Evolutionary conservation across 2,329 filamentous ascomycete species (phyloP).

Genomic region (Cordyceps farinosa): DNA sequence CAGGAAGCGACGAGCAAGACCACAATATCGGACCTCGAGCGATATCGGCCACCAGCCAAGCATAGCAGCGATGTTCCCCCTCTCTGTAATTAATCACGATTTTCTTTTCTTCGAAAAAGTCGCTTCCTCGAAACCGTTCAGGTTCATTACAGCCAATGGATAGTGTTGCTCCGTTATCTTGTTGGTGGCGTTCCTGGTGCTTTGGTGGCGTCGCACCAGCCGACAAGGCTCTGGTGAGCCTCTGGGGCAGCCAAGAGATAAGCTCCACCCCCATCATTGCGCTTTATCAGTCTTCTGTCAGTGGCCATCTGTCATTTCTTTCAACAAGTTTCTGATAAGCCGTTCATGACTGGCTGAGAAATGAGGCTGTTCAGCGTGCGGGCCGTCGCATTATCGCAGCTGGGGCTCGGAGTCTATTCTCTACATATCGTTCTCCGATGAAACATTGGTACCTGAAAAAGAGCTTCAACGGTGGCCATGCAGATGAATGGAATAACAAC

Average conservation of each 20-base stretch:
- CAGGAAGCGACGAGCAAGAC: not conserved
- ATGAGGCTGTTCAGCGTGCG: not conserved
- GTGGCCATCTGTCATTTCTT: not conserved
- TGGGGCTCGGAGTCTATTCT: not conserved
- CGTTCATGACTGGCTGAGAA: not conserved
- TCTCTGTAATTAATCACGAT: not conserved
- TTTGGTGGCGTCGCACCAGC: conserved; percentile 8
- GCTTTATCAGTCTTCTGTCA: not conserved
- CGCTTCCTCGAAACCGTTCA: not conserved
- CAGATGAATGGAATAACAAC: too few species aligned
- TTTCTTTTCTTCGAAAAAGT: not conserved
- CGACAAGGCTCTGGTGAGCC: conserved; percentile 8
- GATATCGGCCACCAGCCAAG: conserved; percentile 1
- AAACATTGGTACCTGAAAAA: not conserved
- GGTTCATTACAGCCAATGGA: not conserved
- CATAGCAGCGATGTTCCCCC: not conserved
- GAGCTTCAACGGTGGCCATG: not conserved
- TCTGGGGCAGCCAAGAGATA: conserved; percentile 17
- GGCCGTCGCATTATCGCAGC: not conserved
- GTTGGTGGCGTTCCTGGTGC: conserved; percentile 13
- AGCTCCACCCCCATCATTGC: conserved; percentile 7
- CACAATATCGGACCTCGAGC: not conserved
- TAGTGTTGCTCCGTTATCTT: conserved; percentile 5
- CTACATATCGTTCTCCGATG: not conserved
- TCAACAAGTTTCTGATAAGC: conserved; percentile 13